Conservation (phyloP, 2,329 filamentous ascomycete genomes). For the Pseudogymnoascus sp. region DNA sequence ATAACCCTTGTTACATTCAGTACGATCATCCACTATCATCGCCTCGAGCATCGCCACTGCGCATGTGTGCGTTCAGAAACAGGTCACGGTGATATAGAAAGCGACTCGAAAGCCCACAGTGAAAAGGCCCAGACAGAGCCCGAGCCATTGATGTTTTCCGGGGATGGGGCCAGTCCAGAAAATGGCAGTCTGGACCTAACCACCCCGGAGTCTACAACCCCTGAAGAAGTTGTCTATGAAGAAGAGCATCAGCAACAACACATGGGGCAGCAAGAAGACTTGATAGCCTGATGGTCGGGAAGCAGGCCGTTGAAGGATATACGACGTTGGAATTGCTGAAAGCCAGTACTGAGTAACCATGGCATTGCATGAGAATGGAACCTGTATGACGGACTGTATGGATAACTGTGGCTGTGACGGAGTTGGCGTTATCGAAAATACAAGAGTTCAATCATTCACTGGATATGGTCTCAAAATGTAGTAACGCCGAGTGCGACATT, state of each 20-base stretch:
- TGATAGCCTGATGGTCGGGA: neutral
- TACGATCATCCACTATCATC: constrained; percentile 1
- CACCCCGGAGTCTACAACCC: neutral
- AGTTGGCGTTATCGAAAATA: neutral
- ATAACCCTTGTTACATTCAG: constrained; percentile 4
- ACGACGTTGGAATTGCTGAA: neutral
- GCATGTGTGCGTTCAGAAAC: neutral
- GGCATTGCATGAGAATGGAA: neutral
- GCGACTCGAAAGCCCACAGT: neutral
- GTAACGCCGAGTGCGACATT: too few relatives aligned
- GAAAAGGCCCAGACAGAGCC: neutral
- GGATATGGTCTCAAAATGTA: neutral
- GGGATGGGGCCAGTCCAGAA: neutral
- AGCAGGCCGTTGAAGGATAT: neutral
- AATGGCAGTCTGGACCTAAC: neutral
- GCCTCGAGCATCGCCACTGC: neutral
- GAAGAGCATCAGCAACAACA: neutral
- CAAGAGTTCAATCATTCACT: neutral
- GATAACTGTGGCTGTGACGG: neutral
- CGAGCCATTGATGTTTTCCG: neutral
- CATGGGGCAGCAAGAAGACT: neutral
- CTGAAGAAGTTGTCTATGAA: neutral
- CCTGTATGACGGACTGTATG: neutral
- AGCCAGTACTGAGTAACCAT: neutral
- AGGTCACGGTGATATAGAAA: neutral